These are phyloP conservation scores for Paraphaeosphaeria minitans DNA, from an alignment of 2,329 filamentous ascomycete species.

Conservation along the genomic window DNA sequence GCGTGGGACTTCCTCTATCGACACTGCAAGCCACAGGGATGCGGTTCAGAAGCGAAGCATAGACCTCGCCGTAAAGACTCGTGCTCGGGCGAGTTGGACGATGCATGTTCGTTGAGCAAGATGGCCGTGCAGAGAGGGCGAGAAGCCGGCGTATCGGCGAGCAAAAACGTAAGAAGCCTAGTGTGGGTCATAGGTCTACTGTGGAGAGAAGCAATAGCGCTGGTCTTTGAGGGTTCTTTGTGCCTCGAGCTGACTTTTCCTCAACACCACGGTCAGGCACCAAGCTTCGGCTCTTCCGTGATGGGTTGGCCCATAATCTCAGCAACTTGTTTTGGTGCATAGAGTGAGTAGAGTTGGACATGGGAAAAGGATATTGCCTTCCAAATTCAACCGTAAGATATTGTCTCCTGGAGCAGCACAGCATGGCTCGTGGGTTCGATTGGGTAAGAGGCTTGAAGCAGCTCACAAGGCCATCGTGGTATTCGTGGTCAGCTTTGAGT, in stretches of 20 bases:
- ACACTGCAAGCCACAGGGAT: not conserved
- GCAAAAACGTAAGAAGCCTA: not conserved
- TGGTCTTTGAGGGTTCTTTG: not conserved
- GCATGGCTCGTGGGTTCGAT: too few species aligned
- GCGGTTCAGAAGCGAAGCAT: not conserved
- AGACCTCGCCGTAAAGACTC: not conserved
- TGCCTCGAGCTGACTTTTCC: not conserved
- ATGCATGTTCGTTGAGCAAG: not conserved
- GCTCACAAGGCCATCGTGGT: too few species aligned
- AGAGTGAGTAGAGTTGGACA: too few species aligned
- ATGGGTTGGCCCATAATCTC: too few species aligned
- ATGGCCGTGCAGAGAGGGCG: not conserved
- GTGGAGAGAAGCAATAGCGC: not conserved
- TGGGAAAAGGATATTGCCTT: too few species aligned
- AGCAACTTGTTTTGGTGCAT: too few species aligned
- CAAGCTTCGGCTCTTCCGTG: too few species aligned
- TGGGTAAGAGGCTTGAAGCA: too few species aligned
- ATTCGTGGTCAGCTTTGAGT: not conserved
- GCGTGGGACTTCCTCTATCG: not conserved
- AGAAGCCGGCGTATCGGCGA: not conserved
- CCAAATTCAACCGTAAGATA: too few species aligned
- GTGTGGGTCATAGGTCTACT: not conserved
- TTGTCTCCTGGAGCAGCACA: too few species aligned
- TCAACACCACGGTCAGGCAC: not conserved
- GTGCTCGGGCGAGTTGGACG: not conserved